Evolutionary conservation across 2,329 filamentous ascomycete species (phyloP).

Genomic region (Parafenestella ontariensis): DNA sequence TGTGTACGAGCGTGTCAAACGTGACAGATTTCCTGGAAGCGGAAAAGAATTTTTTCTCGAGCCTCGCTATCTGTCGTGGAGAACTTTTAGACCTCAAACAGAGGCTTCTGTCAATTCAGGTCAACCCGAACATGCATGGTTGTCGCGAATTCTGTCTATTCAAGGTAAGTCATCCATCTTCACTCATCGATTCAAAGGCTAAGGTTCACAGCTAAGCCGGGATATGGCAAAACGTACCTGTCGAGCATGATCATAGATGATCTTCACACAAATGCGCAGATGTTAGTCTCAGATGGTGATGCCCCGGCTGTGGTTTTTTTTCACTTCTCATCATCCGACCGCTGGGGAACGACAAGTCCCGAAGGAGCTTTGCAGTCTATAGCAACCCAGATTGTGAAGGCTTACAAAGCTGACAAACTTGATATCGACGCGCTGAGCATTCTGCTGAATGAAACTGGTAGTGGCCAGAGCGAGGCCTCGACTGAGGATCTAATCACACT

Average conservation of each 20-base stretch:
- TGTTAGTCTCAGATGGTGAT: too few species aligned
- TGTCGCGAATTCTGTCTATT: not conserved
- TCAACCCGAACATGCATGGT: not conserved
- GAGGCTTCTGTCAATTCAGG: too few species aligned
- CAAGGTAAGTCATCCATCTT: not conserved
- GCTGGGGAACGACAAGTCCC: not conserved
- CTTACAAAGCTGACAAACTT: not conserved
- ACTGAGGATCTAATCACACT: not conserved
- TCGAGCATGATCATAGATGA: not conserved
- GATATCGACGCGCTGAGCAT: not conserved
- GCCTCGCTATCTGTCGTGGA: not conserved
- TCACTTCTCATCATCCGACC: not conserved
- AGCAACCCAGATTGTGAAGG: not conserved
- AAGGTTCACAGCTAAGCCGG: not conserved
- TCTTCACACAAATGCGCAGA: not conserved
- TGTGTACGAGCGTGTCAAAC: not conserved
- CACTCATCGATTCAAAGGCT: not conserved
- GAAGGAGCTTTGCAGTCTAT: not conserved
- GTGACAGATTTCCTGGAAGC: constrained; percentile 1
- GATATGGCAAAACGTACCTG: not conserved
- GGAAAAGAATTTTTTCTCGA: not conserved
- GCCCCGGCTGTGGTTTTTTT: not conserved
- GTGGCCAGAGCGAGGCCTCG: not conserved
- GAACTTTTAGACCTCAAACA: not conserved
- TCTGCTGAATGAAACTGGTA: not conserved